phyloP scores from a whole-genome alignment of 2,329 filamentous ascomycete genomes.

The Diatrype stigma region DNA sequence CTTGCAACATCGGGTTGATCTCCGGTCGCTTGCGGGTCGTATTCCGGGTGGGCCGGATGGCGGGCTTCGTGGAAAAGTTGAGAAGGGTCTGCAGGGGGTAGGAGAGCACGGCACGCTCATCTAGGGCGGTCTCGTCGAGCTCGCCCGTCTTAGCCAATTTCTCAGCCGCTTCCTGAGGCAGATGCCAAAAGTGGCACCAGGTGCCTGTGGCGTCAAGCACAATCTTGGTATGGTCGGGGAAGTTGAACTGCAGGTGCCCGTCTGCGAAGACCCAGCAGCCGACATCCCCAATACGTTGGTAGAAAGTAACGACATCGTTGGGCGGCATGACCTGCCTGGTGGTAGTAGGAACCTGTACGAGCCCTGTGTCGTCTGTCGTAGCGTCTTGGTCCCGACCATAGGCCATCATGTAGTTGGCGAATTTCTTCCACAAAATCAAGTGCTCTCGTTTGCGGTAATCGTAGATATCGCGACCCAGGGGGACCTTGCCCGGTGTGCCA shows the following conservation, averaged over 20 bases:
- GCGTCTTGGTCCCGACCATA: slow-evolving; percentile 68
- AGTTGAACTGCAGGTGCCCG: slow-evolving; percentile 82
- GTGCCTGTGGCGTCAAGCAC: slow-evolving; percentile 71
- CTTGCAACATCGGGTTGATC: slow-evolving; percentile 56
- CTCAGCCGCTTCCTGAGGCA: slow-evolving; percentile 65
- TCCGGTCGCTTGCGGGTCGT: slow-evolving; percentile 52
- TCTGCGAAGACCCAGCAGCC: slow-evolving; percentile 79
- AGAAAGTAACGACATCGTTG: slow-evolving; percentile 68
- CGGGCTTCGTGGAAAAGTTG: slow-evolving; percentile 55
- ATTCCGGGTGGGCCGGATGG: slow-evolving; percentile 39
- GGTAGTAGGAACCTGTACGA: slow-evolving; percentile 34
- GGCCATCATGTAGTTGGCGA: slow-evolving; percentile 69
- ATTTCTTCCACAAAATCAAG: slow-evolving; percentile 68
- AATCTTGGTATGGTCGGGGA: slow-evolving; percentile 83
- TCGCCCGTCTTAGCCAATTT: slow-evolving; percentile 61
- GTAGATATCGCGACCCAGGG: slow-evolving; percentile 59
- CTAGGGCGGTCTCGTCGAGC: slow-evolving; percentile 66
- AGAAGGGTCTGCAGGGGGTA: slow-evolving; percentile 71
- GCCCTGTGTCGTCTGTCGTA: slow-evolving; percentile 41
- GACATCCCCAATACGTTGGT: slow-evolving; percentile 76
- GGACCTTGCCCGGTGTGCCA: slow-evolving; percentile 57
- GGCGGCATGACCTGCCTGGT: slow-evolving; percentile 38
- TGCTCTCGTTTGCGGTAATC: slow-evolving; percentile 63
- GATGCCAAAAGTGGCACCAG: slow-evolving; percentile 74
- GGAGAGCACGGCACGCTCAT: slow-evolving; percentile 66